Evolutionary conservation across 2,329 filamentous ascomycete genomes (phyloP).

Genomic region (Aureobasidium zeae): DNA sequence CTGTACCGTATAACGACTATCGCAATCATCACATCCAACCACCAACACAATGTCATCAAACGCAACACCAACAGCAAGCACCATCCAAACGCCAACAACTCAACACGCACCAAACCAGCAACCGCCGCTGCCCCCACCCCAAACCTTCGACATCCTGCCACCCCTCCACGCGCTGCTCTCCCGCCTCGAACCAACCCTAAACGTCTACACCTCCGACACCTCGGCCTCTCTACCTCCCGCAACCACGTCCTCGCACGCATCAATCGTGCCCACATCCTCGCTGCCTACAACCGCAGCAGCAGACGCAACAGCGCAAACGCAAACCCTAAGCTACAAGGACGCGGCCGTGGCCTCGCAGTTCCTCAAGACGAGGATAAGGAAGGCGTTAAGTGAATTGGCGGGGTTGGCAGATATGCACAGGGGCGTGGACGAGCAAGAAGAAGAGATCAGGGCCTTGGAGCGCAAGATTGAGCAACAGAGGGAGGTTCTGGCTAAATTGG

Average conservation of each 20-base stretch:
- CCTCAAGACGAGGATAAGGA: slow-evolving; percentile 62
- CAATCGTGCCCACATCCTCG: neutral
- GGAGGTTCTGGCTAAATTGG: slow-evolving; percentile 42
- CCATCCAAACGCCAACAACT: slow-evolving; percentile 24
- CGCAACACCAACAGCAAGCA: slow-evolving; percentile 19
- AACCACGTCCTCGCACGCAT: too few relatives aligned
- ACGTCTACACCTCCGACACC: slow-evolving; percentile 15
- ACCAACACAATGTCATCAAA: slow-evolving; percentile 8
- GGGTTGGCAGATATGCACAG: slow-evolving; percentile 62
- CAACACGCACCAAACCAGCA: too few relatives aligned
- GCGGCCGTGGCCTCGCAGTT: slow-evolving; percentile 68
- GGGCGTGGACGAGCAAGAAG: slow-evolving; percentile 57
- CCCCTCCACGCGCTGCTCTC: slow-evolving; percentile 69
- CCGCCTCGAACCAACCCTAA: slow-evolving; percentile 43
- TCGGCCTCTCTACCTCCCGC: slow-evolving; percentile 1
- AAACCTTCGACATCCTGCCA: slow-evolving; percentile 77
- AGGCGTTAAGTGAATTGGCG: slow-evolving; percentile 58
- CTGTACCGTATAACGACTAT: too few relatives aligned
- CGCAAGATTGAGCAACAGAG: slow-evolving; percentile 54
- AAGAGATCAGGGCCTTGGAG: slow-evolving; percentile 60
- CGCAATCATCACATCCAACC: neutral
- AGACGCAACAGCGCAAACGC: neutral
- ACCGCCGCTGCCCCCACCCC: slow-evolving; percentile 61
- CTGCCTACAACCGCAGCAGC: neutral
- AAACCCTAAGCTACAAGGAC: slow-evolving; percentile 56